A percentile compares a stretch with the other conserved stretches of the same genome.
These are phyloP conservation scores for Yarrowia bubula DNA, from an alignment of 805 yeast species.

Conservation along the genomic window DNA sequence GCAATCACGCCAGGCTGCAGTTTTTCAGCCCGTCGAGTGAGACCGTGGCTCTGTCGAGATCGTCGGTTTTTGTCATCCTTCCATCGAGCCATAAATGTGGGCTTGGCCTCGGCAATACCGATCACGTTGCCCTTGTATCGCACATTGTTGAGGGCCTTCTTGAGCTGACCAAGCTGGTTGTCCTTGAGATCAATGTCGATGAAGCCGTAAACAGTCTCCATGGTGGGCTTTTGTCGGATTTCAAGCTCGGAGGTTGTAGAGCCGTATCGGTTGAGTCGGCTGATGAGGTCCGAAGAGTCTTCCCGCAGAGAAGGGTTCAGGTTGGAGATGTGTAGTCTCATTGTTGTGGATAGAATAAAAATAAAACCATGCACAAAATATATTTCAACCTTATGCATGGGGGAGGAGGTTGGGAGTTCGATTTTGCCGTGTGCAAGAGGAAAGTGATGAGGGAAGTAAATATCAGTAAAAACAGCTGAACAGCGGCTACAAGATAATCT, in stretches of 20 bases:
- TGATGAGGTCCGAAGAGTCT: slow-evolving; percentile 47
- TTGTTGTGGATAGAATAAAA: background rate
- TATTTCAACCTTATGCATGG: background rate
- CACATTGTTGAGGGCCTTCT: slow-evolving; percentile 62
- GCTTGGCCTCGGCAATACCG: slow-evolving; percentile 60
- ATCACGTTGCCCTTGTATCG: slow-evolving; percentile 72
- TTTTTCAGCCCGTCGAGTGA: slow-evolving; percentile 34
- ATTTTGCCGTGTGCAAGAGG: no score
- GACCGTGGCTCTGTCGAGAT: slow-evolving; percentile 32
- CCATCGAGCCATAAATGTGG: slow-evolving; percentile 54
- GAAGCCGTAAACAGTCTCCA: slow-evolving; percentile 62
- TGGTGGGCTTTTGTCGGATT: slow-evolving; percentile 53
- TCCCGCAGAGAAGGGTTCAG: slow-evolving; percentile 55
- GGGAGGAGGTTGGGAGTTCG: background rate
- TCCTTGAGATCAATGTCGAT: slow-evolving; percentile 55
- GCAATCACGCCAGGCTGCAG: slow-evolving; percentile 42
- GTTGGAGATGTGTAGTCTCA: slow-evolving; percentile 64
- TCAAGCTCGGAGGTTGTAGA: slow-evolving; percentile 48
- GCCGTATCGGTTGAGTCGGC: slow-evolving; percentile 66
- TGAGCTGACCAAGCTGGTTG: slow-evolving; percentile 50
- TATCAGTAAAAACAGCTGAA: no score
- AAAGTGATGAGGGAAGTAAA: no score
- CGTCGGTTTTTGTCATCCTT: slow-evolving; percentile 40
- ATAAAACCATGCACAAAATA: background rate
- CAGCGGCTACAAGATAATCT: no score